Evolutionary conservation across 768 basidiomycete genomes (phyloP), one percentile per base, ranked within the genome.

Genomic region (Podaxis sp.): DNA sequence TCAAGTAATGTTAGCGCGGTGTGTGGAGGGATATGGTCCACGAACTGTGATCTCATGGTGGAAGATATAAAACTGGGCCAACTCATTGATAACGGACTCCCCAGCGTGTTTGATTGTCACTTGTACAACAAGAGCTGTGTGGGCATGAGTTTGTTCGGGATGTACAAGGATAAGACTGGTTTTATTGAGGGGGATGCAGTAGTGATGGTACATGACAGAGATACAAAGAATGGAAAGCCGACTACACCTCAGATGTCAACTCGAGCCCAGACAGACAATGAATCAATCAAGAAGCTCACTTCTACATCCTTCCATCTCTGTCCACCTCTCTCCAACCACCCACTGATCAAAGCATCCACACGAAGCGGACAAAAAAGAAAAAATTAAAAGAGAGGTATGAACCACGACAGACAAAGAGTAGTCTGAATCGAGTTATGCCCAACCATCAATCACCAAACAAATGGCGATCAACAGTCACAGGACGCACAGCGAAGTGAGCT

Each of bases 401-500:
- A 22, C 66, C 70, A 73, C 76, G 73, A 79, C 83, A 85, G 84
- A 78, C 77, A 75, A 76, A 85, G 84, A 86, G 81, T 85, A 87
- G 84, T 86, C 85, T 85, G 85, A 86, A 85, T 87, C 82, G 82
- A 86, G 84, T 75, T 75, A 66, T 72, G 71, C 59, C 62, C 57
- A 61, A 65, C 52, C 52, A 59, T 52, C 63, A 29, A 54, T 53
- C 59, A 55, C 49, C 19, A 50, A 50, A 50, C 13, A 8, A 43
- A 19, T 43, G 41, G n/a, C n/a, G 1, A 9, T 50, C 22, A 25
- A 50, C 43, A 46, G 43, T 46, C 61, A 47, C 24, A 19, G 61
- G 67, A 74, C 78, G 82, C 77, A 82, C 85, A 79, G 82, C 85
- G 82, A 86, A 87, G 83, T 85, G 82, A 78, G 84, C 86, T 87